Evolutionary conservation across 371 early-diverging fungal species (phyloP).

Genomic region (Mucor velutinosus): DNA sequence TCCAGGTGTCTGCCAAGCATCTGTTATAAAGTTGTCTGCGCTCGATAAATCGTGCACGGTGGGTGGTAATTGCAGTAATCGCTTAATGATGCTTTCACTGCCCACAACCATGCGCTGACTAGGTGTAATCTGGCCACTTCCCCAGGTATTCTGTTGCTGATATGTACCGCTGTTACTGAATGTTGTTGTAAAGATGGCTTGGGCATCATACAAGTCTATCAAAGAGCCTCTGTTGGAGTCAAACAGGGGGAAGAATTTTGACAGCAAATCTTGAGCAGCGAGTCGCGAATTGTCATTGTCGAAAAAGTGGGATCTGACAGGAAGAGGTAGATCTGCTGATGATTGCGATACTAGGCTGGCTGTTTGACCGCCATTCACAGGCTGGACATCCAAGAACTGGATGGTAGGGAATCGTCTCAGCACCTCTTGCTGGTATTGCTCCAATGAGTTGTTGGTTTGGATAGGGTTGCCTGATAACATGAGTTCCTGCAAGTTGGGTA

Average conservation of each 20-base stretch:
- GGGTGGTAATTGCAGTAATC: conserved; percentile 47
- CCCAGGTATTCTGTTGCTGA: conserved; percentile 34
- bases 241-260: conserved; percentile 45
- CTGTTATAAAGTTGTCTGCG: conserved; percentile 48
- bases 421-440: conserved; percentile 20
- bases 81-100: conserved; percentile 37
- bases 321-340: conserved; percentile 7
- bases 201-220: conserved; percentile 37
- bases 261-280: conserved; percentile 39
- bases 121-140: conserved; percentile 5
- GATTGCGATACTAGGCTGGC: background rate
- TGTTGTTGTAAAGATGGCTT: conserved; percentile 35
- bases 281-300: conserved; percentile 41
- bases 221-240: conserved; percentile 44
- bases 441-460: conserved; percentile 24
- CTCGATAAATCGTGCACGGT: conserved; percentile 50
- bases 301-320: conserved; percentile 29
- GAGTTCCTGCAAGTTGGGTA: conserved; percentile 51
- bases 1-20: conserved; percentile 57
- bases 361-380: conserved; percentile 25
- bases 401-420: conserved; percentile 25
- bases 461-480: conserved; percentile 60
- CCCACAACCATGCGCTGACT: conserved; percentile 17
- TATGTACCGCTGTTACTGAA: conserved; percentile 26
- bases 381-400: conserved; percentile 15